phyloP scores from a whole-genome alignment of 352 stramenopile species.

The Thalassiosira oceanica region DNA sequence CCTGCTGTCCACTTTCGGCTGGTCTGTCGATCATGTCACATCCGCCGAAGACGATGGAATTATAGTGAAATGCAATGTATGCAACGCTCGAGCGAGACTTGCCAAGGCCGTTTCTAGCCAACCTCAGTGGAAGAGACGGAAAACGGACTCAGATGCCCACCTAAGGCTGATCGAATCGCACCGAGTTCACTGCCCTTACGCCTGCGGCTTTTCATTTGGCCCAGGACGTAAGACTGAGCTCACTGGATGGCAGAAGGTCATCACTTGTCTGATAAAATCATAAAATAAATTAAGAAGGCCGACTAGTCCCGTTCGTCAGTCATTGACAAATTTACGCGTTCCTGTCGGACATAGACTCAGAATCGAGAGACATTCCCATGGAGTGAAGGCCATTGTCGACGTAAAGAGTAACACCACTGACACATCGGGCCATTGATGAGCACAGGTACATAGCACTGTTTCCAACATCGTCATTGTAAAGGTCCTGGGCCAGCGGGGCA shows the following conservation, averaged over 20 bases:
- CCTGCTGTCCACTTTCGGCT: constrained; percentile 29
- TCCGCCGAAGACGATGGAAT: background rate
- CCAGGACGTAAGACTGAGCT: too few species aligned
- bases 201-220: too few species aligned
- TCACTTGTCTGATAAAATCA: too few species aligned
- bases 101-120: too few species aligned
- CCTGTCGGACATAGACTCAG: constrained; percentile 65
- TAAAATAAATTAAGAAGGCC: too few species aligned
- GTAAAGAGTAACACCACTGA: constrained; percentile 82
- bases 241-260: too few species aligned
- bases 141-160: too few species aligned
- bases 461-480: constrained; percentile 87
- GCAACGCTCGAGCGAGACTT: constrained; percentile 12
- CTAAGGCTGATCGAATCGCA: too few species aligned
- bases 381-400: constrained; percentile 86
- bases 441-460: constrained; percentile 82
- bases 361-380: constrained; percentile 86
- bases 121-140: too few species aligned
- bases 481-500: constrained; percentile 81
- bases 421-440: constrained; percentile 76
- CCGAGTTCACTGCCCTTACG: too few species aligned
- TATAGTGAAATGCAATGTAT: constrained; percentile 31
- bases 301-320: too few species aligned
- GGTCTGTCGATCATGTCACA: constrained; percentile 9
- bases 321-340: too few species aligned